phyloP scores from a whole-genome alignment of 495 filamentous ascomycete species.

The Arthonia radiata region DNA sequence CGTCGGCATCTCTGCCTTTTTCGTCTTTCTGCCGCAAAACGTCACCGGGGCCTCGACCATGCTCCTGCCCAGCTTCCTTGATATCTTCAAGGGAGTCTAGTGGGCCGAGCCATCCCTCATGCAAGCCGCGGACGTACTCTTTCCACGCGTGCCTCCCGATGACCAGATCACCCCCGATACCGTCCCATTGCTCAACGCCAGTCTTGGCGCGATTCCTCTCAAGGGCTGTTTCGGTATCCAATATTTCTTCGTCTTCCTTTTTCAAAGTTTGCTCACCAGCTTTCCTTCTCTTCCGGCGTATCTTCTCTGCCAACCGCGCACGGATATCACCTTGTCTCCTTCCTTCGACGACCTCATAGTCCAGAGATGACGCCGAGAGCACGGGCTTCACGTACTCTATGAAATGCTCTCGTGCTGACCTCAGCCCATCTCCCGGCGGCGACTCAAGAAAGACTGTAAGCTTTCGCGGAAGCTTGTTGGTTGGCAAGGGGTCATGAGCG shows the following conservation, averaged over 20 bases:
- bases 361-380: conserved; percentile 65
- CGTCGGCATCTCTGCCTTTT: too few relatives aligned
- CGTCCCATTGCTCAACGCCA: conserved; percentile 43
- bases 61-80: too few relatives aligned
- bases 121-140: conserved; percentile 78
- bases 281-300: conserved; percentile 39
- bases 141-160: conserved; percentile 92
- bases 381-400: conserved; percentile 89
- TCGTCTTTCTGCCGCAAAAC: too few relatives aligned
- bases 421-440: conserved; percentile 64
- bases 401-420: conserved; percentile 72
- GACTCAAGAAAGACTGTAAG: conserved; percentile 67
- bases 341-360: conserved; percentile 89
- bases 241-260: conserved; percentile 19
- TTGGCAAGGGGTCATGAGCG: conserved; percentile 43
- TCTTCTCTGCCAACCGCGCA: conserved; percentile 53
- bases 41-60: too few relatives aligned
- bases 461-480: conserved; percentile 52
- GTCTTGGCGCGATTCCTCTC: conserved; percentile 14
- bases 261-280: conserved; percentile 19
- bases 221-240: too few relatives aligned
- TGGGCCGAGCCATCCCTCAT: conserved; percentile 92
- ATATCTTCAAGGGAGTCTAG: conserved; percentile 35
- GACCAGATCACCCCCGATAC: conserved; percentile 58
- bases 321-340: conserved; percentile 70